These are phyloP conservation scores for Suillus sp. DNA, from an alignment of 768 basidiomycete species.

Conservation along the genomic window DNA sequence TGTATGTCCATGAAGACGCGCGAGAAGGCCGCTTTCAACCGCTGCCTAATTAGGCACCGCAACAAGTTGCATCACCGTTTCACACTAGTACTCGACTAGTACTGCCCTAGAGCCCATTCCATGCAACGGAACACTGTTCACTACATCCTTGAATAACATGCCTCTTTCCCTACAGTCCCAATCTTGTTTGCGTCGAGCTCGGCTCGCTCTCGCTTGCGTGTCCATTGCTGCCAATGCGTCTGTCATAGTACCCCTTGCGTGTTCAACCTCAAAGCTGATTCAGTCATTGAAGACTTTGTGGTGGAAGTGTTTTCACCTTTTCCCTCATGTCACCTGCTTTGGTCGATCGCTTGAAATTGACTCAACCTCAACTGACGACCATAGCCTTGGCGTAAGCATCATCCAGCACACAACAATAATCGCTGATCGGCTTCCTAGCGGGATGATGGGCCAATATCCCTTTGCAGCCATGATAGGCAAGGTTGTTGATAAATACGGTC, in stretches of 20 bases:
- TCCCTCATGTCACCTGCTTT: conserved; percentile 71
- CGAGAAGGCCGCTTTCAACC: neutral
- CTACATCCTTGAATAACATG: neutral
- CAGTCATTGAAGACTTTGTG: conserved; percentile 55
- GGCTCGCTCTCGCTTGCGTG: conserved; percentile 42
- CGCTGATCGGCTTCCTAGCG: conserved; percentile 44
- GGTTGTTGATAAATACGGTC: conserved; percentile 66
- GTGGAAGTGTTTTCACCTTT: conserved; percentile 81
- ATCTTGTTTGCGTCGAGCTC: conserved; percentile 25
- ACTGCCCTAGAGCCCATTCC: no score
- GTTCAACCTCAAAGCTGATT: neutral
- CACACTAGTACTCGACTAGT: no score
- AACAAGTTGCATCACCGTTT: neutral
- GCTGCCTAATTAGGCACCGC: no score
- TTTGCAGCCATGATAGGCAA: conserved; percentile 71
- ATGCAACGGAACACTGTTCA: neutral
- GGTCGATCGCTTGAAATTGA: conserved; percentile 58
- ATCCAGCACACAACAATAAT: neutral
- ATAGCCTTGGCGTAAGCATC: conserved; percentile 69
- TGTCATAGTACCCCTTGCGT: conserved; percentile 31
- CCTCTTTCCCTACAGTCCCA: neutral
- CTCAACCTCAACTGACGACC: conserved; percentile 77
- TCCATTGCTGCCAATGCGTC: conserved; percentile 69
- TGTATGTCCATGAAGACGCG: no score
- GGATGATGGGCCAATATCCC: conserved; percentile 82